phyloP scores from a whole-genome alignment of 352 stramenopile species.

The Ophiocytium majus region DNA sequence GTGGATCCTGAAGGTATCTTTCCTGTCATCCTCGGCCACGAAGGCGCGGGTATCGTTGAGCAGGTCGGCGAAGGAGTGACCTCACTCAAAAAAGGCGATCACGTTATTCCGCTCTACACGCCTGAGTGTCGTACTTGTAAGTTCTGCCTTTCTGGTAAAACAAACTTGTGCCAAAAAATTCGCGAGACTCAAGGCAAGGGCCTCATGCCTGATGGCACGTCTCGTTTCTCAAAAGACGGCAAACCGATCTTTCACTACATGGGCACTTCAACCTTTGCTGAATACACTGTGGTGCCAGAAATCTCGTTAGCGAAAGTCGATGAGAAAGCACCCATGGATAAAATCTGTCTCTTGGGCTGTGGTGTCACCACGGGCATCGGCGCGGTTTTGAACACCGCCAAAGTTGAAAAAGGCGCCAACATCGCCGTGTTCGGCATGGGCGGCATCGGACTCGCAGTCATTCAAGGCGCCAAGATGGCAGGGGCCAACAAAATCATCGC shows the following conservation, averaged over 20 bases:
- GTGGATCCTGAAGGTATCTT: conserved; percentile 76
- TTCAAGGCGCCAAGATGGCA: conserved; percentile 63
- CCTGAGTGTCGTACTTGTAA: conserved; percentile 67
- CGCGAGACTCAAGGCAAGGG: conserved; percentile 68
- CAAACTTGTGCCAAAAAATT: conserved; percentile 79
- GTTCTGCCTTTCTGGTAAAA: conserved; percentile 77
- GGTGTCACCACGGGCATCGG: conserved; percentile 86
- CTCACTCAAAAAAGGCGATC: conserved; percentile 70
- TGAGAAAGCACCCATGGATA: conserved; percentile 72
- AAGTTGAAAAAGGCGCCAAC: conserved; percentile 65
- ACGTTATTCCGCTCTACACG: conserved; percentile 92
- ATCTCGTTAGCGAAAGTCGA: conserved; percentile 79
- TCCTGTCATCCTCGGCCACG: conserved; percentile 81
- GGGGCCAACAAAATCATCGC: conserved; percentile 77
- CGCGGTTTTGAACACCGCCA: conserved; percentile 81
- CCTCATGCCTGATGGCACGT: conserved; percentile 65
- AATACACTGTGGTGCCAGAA: conserved; percentile 80
- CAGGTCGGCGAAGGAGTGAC: conserved; percentile 68
- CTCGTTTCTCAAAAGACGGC: conserved; percentile 67
- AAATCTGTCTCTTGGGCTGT: conserved; percentile 88
- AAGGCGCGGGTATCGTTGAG: conserved; percentile 66
- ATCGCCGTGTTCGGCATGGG: conserved; percentile 82
- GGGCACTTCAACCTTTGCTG: conserved; percentile 77
- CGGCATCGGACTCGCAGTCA: conserved; percentile 77
- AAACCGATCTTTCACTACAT: conserved; percentile 61